Percentiles rank a stretch among this genome's conserved stretches.
Evolutionary conservation across 805 yeast species (phyloP).

Genomic region (Lachancea meyersii): DNA sequence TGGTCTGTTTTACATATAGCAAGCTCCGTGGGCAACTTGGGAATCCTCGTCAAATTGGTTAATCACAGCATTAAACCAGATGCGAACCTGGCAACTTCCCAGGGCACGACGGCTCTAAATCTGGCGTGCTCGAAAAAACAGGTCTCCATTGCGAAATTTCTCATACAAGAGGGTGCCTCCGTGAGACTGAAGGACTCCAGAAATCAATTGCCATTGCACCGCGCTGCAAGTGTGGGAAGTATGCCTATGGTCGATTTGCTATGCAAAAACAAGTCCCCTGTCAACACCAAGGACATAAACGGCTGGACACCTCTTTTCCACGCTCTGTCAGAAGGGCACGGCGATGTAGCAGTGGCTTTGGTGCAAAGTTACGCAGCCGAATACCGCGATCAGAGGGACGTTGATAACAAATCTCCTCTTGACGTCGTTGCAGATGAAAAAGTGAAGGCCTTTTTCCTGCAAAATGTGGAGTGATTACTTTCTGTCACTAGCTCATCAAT

Average conservation of each 20-base stretch:
- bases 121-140: slow-evolving; percentile 70
- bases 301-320: slow-evolving; percentile 90
- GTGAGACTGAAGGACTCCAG: slow-evolving; percentile 60
- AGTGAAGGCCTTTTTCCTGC: slow-evolving; percentile 37
- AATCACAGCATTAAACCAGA: slow-evolving; percentile 48
- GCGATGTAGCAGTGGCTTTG: slow-evolving; percentile 61
- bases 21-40: slow-evolving; percentile 60
- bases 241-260: slow-evolving; percentile 49
- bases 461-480: slow-evolving; percentile 12
- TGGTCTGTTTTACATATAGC: slow-evolving; percentile 90
- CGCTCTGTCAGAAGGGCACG: slow-evolving; percentile 86
- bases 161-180: slow-evolving; percentile 52
- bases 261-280: slow-evolving; percentile 47
- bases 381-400: slow-evolving; percentile 34
- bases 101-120: slow-evolving; percentile 71
- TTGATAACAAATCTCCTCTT: slow-evolving; percentile 49
- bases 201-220: slow-evolving; percentile 62
- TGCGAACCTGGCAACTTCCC: slow-evolving; percentile 52
- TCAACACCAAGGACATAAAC: slow-evolving; percentile 59
- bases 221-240: slow-evolving; percentile 80
- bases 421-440: slow-evolving; percentile 53
- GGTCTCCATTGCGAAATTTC: slow-evolving; percentile 43
- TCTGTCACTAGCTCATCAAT: background rate
- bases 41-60: slow-evolving; percentile 46
- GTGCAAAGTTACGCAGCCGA: slow-evolving; percentile 64